Base-by-base conservation (phyloP, 2,329 filamentous ascomycete genomes). In the Helotiales sp. region DNA sequence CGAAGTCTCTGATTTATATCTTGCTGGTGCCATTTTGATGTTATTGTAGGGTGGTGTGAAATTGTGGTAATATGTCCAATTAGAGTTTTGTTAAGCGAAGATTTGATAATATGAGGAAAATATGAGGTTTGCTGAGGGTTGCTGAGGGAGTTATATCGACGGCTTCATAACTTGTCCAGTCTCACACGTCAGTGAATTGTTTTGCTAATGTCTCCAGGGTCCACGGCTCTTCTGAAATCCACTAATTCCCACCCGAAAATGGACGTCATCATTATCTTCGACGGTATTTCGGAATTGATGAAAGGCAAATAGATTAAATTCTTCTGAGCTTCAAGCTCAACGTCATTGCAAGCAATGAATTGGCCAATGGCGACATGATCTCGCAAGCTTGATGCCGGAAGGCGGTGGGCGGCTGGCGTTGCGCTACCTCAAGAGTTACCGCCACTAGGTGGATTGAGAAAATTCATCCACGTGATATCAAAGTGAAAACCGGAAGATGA, bases 1-100 rank as follows among this genome's bases (percentile, higher is more conserved):
- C 19, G 42, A 55, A 50, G 31, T 63, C 6, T 65, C 62, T 29
- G 67, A 69, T 54, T 59, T 34, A 38, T 68, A 68, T 58, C 67
- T 57, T 49, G 33, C 33, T 49, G 60, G 38, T 31, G 62, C 42
- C 63, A 68, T 68, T 55, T 6, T 63, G 61, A 34, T 31, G n/a
- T n/a, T n/a, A n/a, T n/a, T n/a, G 15, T 19, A n/a, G n/a, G 31
- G 12, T 44, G 27, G 15, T 34, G 31, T 34, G 36, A 6, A n/a
- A 33, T 52, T n/a, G n/a, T n/a, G n/a, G n/a, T n/a, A n/a, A n/a
- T n/a, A n/a, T n/a, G n/a, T n/a, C n/a, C n/a, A n/a, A n/a, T n/a
- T n/a, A 12, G 40, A 25, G 19, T 24, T 3, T 24, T 24, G 9
- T 12, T 6, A 15, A 13, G 10, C 3, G 15, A 42, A 12, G 40